Evolutionary conservation across 345 rosid species (phyloP).

Genomic region (Salix koriyanagi): DNA sequence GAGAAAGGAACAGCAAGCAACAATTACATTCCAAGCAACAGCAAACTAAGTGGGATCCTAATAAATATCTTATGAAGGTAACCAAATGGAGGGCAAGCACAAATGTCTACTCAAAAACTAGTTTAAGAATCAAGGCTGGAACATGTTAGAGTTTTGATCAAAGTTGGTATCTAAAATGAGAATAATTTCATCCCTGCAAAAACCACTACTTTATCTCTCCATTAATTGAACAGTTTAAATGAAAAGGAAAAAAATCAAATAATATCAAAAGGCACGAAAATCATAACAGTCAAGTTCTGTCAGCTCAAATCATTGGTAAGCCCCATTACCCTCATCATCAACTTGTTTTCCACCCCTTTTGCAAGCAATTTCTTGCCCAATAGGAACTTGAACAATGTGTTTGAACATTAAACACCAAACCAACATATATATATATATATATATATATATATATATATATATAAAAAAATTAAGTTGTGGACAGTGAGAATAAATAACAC

Average conservation of each 20-base stretch:
- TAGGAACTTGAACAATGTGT: neutral
- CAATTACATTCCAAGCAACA: neutral
- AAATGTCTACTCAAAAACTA: neutral
- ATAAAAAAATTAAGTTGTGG: neutral
- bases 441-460: no score
- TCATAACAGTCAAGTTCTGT: neutral
- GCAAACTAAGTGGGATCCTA: neutral
- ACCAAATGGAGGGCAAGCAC: neutral
- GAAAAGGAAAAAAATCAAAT: no score
- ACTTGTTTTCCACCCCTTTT: neutral
- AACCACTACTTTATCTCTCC: neutral
- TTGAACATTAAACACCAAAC: neutral
- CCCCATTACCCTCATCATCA: neutral
- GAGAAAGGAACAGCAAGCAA: neutral
- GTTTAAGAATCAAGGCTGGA: neutral
- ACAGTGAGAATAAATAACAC: constrained; percentile 22
- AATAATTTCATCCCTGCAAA: neutral
- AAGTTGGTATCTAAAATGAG: no score
- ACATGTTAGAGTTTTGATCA: neutral
- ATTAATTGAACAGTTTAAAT: neutral
- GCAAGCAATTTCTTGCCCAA: neutral
- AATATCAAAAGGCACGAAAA: neutral
- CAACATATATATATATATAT: no score
- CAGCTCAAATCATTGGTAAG: neutral
- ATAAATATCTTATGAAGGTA: neutral